These are phyloP conservation scores for Thraustochytrium sp. DNA, from an alignment of 352 stramenopile species.

Conservation along the genomic window DNA sequence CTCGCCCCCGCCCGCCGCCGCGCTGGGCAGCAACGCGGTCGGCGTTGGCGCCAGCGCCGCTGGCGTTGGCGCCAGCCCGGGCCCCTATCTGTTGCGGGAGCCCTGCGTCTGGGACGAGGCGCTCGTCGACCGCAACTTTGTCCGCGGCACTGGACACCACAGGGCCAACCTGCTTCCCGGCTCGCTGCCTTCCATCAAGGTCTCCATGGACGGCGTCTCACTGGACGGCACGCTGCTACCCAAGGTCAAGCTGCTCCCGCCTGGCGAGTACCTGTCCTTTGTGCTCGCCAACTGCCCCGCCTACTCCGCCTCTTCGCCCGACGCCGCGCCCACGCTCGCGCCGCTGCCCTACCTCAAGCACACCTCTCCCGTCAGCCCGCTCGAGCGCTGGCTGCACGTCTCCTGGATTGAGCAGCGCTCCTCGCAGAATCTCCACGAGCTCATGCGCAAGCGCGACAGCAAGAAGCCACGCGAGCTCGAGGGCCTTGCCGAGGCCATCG, in stretches of 20 bases:
- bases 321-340: background rate
- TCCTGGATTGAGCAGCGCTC: background rate
- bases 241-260: background rate
- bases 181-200: slow-evolving; percentile 9
- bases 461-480: slow-evolving; percentile 34
- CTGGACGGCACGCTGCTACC: background rate
- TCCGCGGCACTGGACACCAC: no score
- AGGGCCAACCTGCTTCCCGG: background rate
- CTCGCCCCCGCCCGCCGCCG: no score
- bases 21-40: no score
- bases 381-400: slow-evolving; percentile 6
- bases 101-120: slow-evolving; percentile 25
- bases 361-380: background rate
- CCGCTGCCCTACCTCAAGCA: background rate
- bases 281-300: background rate
- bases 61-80: no score
- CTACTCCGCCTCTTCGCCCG: background rate
- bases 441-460: slow-evolving; percentile 31
- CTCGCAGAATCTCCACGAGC: background rate
- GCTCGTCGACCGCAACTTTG: background rate
- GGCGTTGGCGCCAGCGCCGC: no score
- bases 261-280: slow-evolving; percentile 1
- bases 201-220: slow-evolving; percentile 6
- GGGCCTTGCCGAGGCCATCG: background rate
- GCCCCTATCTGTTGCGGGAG: no score